Base-by-base conservation (phyloP, 1,284 basidiomycete genomes). In the Lentinus polychrous region DNA sequence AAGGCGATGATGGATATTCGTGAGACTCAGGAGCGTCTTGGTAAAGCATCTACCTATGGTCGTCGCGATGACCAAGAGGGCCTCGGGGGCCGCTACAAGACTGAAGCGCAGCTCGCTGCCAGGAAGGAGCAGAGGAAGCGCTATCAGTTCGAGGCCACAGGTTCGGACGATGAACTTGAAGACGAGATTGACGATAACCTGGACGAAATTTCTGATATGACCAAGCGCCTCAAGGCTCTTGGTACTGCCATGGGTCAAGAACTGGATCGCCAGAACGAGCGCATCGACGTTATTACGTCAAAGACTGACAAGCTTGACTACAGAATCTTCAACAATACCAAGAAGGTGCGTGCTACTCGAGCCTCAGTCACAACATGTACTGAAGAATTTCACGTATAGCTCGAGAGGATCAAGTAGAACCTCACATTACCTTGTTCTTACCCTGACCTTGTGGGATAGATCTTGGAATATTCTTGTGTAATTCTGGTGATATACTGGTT, bases 121-220 rank as follows among this genome's bases (percentile, higher is more conserved):
- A 69, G 76, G 55, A 81, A 84, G 62, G 83, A 88, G 43, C 86
- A 90, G 62, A 73, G 91, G 52, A 80, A 84, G 61, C 79, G 90
- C 23, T 99, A 84, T 66, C 94, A 98, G 66, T 98, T 98, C 59
- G 95, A 99, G 57, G 84, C 85, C n/a, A 90, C 85, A 33, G 90
- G 79, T 14, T 93, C 89, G n/a, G 96, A 99, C 61, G 94, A 99
- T 61, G 94, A 97, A 69, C 58, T 97, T 1, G 94, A 97, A 68
- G 82, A 92, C 51, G 68, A 70, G 57, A 64, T 98, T 20, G 95
- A 98, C 60, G 81, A 83, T 55, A 98, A 99, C 65, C 69, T 99
- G 44, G 83, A 93, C 64, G 93, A 97, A 68, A 91, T 96, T 52
- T 73, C 80, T 39, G 84, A 85, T 49, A 78, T 90, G 43, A 83